These are phyloP conservation scores for Angomonas desouzai DNA, from an alignment of 208 protist genomes.

Conservation along the genomic window DNA sequence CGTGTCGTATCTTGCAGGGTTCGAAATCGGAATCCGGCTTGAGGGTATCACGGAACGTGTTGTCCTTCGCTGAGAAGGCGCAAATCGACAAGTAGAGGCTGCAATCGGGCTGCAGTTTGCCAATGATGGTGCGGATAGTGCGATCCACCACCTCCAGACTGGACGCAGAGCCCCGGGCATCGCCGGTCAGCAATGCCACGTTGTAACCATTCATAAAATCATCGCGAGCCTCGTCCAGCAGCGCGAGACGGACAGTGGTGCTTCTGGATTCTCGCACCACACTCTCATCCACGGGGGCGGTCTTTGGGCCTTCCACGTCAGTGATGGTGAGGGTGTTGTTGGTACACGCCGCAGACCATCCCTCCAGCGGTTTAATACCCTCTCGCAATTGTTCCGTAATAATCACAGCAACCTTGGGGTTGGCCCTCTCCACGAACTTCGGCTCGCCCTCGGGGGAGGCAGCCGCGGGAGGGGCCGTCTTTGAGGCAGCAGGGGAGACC, in stretches of 20 bases:
- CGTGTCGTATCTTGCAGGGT: constrained; percentile 19
- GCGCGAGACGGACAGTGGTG: constrained; percentile 21
- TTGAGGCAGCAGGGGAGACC: background rate
- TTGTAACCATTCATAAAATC: constrained; percentile 47
- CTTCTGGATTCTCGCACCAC: constrained; percentile 27
- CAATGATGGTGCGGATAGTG: constrained; percentile 34
- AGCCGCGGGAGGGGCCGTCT: background rate
- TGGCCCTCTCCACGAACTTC: background rate
- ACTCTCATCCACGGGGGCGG: constrained; percentile 40
- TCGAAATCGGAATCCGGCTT: constrained; percentile 19
- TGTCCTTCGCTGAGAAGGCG: constrained; percentile 25
- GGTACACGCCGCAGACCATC: constrained; percentile 26
- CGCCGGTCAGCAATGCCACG: constrained; percentile 44
- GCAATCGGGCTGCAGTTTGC: constrained; percentile 19
- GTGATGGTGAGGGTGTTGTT: constrained; percentile 33
- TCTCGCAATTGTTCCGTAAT: constrained; percentile 38
- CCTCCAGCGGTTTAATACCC: constrained; percentile 26
- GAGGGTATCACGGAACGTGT: constrained; percentile 30
- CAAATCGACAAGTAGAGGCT: constrained; percentile 40
- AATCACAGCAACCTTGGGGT: constrained; percentile 14
- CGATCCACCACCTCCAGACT: constrained; percentile 47
- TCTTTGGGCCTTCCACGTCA: constrained; percentile 31
- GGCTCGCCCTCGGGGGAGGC: background rate
- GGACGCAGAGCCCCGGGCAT: constrained; percentile 35
- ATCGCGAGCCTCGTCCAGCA: constrained; percentile 35